Conservation (phyloP, 306 rosid genomes). For the peach (Prunus persica) region DNA sequence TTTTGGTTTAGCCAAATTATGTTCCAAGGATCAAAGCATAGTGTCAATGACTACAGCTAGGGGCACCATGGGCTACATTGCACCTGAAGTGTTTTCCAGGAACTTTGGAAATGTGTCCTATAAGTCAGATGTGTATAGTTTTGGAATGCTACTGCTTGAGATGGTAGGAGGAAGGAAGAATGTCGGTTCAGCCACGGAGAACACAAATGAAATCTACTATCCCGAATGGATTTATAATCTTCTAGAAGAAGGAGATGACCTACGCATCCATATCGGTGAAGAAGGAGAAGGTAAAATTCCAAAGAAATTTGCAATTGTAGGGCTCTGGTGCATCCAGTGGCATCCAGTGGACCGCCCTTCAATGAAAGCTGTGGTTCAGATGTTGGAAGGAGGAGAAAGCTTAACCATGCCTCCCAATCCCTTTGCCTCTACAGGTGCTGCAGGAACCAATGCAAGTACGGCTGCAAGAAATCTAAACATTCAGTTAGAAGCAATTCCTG, state of each 20-base stretch:
- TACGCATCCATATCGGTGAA: background rate
- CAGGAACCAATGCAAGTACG: background rate
- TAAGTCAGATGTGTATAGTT: constrained; percentile 33
- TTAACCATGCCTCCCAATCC: constrained; percentile 6
- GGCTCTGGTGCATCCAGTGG: constrained; percentile 9
- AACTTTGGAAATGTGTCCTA: constrained; percentile 32
- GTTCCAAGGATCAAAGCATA: constrained; percentile 33
- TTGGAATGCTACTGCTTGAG: constrained; percentile 38
- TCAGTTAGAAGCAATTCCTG: background rate
- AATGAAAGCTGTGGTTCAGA: background rate
- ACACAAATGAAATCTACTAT: constrained; percentile 3
- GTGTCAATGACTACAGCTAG: constrained; percentile 37
- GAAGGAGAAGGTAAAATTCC: background rate
- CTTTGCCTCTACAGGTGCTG: background rate
- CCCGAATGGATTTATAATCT: constrained; percentile 13
- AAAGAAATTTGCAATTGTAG: background rate
- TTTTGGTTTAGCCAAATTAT: constrained; percentile 39
- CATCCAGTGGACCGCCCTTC: background rate
- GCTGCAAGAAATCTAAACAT: background rate
- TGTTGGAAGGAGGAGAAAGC: constrained; percentile 2
- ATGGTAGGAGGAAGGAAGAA: constrained; percentile 34
- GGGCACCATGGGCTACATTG: constrained; percentile 42
- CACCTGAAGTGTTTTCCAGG: constrained; percentile 37
- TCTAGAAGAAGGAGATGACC: background rate
- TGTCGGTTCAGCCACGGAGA: background rate